Evolutionary conservation across 2,329 filamentous ascomycete genomes (phyloP).

Genomic region (Colletotrichum magnum): DNA sequence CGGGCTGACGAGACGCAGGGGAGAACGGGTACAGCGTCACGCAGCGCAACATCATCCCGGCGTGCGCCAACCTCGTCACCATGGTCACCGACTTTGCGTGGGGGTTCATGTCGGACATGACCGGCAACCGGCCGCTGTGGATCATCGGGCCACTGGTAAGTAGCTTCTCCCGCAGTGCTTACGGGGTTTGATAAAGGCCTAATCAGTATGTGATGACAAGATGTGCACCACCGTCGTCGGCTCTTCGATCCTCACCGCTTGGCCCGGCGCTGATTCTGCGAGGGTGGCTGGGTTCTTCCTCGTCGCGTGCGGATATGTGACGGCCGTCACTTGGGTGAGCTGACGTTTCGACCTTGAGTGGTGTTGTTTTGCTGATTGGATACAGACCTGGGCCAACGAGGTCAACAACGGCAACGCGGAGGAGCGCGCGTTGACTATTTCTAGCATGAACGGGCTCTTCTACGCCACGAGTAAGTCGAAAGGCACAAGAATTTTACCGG

Average conservation of each 20-base stretch:
- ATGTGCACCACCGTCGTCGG: constrained; percentile 28
- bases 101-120: constrained; percentile 31
- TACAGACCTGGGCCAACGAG: constrained; percentile 52
- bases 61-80: constrained; percentile 32
- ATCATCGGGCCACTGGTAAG: constrained; percentile 20
- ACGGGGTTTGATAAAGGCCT: not conserved
- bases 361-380: not conserved
- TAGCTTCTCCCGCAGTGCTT: no score
- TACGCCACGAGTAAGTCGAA: constrained; percentile 43
- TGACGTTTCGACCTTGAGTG: not conserved
- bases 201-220: not conserved
- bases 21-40: constrained; percentile 30
- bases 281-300: constrained; percentile 26
- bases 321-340: constrained; percentile 24
- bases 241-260: constrained; percentile 24
- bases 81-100: constrained; percentile 29
- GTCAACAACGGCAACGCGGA: constrained; percentile 50
- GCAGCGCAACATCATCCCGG: constrained; percentile 32
- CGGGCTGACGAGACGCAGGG: not conserved
- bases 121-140: constrained; percentile 14
- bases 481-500: accelerated
- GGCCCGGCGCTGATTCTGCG: constrained; percentile 8
- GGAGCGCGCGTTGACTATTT: constrained; percentile 50
- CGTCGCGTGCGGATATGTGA: constrained; percentile 23
- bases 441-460: constrained; percentile 51